phyloP scores from a whole-genome alignment of 768 basidiomycete genomes.

The Neoboletus magnificus region DNA sequence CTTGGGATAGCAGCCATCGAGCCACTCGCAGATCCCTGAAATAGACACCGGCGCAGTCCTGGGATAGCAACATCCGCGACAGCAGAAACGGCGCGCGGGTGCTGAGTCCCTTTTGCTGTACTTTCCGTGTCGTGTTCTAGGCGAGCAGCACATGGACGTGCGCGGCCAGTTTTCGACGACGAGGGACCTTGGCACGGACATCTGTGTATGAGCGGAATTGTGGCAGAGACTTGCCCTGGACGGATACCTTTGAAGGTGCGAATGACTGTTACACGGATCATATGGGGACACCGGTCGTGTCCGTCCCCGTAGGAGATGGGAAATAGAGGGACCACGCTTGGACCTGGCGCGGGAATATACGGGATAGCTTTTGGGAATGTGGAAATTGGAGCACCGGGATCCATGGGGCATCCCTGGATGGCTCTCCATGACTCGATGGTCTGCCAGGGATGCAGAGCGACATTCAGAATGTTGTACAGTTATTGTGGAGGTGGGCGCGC shows the following conservation, averaged over 20 bases:
- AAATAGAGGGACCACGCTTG: not conserved
- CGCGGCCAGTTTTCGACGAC: too few species aligned
- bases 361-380: constrained; percentile 2
- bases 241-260: not conserved
- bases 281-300: not conserved
- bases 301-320: not conserved
- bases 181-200: too few species aligned
- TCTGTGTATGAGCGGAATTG: too few species aligned
- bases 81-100: not conserved
- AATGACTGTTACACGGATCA: not conserved
- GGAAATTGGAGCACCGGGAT: not conserved
- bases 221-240: not conserved
- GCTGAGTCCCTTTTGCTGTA: too few species aligned
- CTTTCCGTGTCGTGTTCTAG: too few species aligned
- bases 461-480: not conserved
- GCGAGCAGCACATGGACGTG: too few species aligned
- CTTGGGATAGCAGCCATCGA: not conserved
- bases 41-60: not conserved
- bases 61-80: not conserved
- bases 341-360: constrained; percentile 4
- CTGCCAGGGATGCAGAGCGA: not conserved
- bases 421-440: not conserved
- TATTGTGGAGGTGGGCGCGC: not conserved
- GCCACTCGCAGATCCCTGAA: too few species aligned
- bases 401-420: not conserved